Percentiles rank a stretch among this genome's conserved stretches.
phyloP scores from a whole-genome alignment of 495 filamentous ascomycete genomes.

The Penicillium mononematosum region DNA sequence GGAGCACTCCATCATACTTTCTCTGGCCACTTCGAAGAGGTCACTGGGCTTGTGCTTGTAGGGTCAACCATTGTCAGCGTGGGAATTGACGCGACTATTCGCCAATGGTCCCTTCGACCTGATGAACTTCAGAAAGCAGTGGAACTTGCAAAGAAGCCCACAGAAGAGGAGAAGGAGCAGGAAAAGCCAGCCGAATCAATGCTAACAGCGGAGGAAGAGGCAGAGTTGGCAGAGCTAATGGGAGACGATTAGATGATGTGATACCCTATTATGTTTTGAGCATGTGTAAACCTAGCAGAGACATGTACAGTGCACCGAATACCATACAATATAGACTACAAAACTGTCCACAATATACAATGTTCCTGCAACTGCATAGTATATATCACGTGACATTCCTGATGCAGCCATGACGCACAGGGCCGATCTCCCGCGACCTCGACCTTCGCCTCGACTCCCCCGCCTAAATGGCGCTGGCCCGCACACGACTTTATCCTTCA shows the following conservation, averaged over 20 bases:
- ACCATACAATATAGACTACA: neutral
- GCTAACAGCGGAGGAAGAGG: conserved; percentile 79
- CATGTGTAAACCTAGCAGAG: neutral
- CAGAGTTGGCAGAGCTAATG: conserved; percentile 85
- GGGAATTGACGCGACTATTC: conserved; percentile 82
- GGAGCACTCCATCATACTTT: conserved; percentile 76
- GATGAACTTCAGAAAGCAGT: conserved; percentile 62
- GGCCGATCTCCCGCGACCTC: conserved; percentile 35
- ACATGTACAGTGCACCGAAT: neutral
- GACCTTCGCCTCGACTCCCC: conserved; percentile 26
- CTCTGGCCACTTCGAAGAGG: conserved; percentile 87
- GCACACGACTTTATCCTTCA: conserved; percentile 11
- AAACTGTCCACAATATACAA: neutral
- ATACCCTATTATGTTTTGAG: conserved; percentile 18
- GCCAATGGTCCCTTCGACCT: conserved; percentile 72
- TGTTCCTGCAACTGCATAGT: neutral
- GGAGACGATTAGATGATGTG: conserved; percentile 50
- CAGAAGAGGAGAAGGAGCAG: conserved; percentile 43
- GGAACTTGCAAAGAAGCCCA: conserved; percentile 54
- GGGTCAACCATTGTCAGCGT: conserved; percentile 68
- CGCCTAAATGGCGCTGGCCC: conserved; percentile 21
- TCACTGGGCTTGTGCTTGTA: conserved; percentile 73
- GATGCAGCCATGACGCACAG: conserved; percentile 42
- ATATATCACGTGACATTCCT: conserved; percentile 29
- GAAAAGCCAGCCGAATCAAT: conserved; percentile 35